Percentiles rank a stretch among this genome's conserved stretches.
Evolutionary conservation across 352 stramenopile genomes (phyloP).

Genomic region (Globisporangium nagaii): DNA sequence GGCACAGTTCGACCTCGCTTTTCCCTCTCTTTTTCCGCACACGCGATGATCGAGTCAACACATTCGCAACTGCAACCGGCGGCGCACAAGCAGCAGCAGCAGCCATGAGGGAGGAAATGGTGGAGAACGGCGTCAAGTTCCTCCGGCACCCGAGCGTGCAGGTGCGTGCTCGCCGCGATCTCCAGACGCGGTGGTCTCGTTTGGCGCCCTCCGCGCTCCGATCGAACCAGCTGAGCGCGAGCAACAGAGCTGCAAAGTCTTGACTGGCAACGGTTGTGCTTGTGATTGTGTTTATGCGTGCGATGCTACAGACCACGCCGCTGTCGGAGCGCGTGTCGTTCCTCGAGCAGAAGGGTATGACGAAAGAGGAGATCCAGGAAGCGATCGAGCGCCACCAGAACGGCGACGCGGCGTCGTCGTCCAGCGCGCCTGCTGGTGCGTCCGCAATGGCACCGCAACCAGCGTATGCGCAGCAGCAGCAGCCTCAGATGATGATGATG

Average conservation of each 20-base stretch:
- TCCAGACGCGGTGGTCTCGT: neutral
- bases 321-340: slow-evolving; percentile 75
- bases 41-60: slow-evolving; percentile 12
- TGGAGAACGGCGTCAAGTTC: slow-evolving; percentile 79
- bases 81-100: neutral
- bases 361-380: slow-evolving; percentile 76
- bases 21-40: neutral
- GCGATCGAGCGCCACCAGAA: slow-evolving; percentile 64
- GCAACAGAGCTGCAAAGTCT: neutral
- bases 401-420: neutral
- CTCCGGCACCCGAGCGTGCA: slow-evolving; percentile 77
- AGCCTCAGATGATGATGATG: neutral
- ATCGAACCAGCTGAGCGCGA: neutral
- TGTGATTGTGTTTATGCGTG: neutral
- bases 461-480: slow-evolving; percentile 7
- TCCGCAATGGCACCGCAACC: neutral
- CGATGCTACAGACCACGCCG: slow-evolving; percentile 34
- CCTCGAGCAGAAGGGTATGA: slow-evolving; percentile 78
- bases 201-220: neutral
- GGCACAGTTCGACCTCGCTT: neutral
- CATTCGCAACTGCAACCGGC: slow-evolving; percentile 8
- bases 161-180: slow-evolving; percentile 16
- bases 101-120: slow-evolving; percentile 55
- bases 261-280: neutral
- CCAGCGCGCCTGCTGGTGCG: neutral